These are phyloP conservation scores for Clitopilus hobsonii DNA, from an alignment of 768 basidiomycete genomes.

Conservation along the genomic window DNA sequence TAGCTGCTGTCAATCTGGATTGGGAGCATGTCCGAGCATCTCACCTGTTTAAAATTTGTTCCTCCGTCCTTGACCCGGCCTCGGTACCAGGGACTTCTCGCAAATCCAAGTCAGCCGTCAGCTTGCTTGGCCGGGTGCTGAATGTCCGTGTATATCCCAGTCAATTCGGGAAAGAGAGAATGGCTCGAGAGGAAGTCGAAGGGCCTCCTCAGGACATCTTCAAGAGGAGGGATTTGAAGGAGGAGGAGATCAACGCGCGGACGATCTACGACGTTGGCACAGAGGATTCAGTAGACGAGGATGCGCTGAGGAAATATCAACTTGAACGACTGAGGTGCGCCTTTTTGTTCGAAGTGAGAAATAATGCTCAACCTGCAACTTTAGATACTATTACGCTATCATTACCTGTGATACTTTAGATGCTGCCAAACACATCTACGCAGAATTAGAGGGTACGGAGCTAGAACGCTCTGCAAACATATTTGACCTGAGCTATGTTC, in stretches of 20 bases:
- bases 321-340: conserved; percentile 85
- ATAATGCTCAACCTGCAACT: conserved; percentile 1
- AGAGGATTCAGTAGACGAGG: conserved; percentile 82
- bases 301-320: conserved; percentile 86
- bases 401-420: conserved; percentile 79
- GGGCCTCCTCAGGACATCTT: conserved; percentile 89
- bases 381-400: conserved; percentile 93
- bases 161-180: conserved; percentile 84
- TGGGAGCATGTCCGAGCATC: conserved; percentile 93
- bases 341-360: not conserved
- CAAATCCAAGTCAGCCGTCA: no score
- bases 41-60: conserved; percentile 90
- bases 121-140: conserved; percentile 60
- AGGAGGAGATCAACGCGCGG: conserved; percentile 59
- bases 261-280: conserved; percentile 63
- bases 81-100: no score
- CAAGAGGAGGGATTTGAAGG: conserved; percentile 39
- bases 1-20: conserved; percentile 94
- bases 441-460: conserved; percentile 91
- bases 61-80: conserved; percentile 71
- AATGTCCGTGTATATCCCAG: conserved; percentile 88
- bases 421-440: conserved; percentile 74
- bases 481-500: conserved; percentile 92
- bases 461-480: conserved; percentile 96
- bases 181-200: conserved; percentile 83